Evolutionary conservation across 257 asterid species (phyloP).

Genomic region (Solanum neorickii): DNA sequence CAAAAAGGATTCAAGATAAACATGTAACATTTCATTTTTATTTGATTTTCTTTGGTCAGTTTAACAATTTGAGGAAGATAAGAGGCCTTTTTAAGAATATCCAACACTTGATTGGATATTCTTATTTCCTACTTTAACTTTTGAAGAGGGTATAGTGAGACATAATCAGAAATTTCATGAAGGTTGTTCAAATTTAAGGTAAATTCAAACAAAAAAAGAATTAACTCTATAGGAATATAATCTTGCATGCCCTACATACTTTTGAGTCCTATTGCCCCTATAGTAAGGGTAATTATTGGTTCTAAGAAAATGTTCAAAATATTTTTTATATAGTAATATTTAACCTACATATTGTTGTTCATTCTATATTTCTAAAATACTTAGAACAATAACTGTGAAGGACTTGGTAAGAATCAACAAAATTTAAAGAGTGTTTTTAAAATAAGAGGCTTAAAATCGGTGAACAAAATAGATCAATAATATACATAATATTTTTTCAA

Average conservation of each 20-base stretch:
- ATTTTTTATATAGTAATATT: too few relatives aligned
- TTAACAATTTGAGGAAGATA: background rate
- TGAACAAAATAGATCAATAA: background rate
- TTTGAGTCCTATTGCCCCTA: background rate
- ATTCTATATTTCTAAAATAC: background rate
- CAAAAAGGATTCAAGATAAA: background rate
- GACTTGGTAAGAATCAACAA: background rate
- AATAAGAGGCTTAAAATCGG: background rate
- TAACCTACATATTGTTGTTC: background rate
- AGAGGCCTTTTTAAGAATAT: background rate
- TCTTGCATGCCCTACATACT: background rate
- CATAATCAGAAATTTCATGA: background rate
- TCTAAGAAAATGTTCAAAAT: background rate
- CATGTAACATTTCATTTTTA: background rate
- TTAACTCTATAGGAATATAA: background rate
- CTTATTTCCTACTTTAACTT: background rate
- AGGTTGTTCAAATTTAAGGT: too few relatives aligned
- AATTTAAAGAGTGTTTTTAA: background rate
- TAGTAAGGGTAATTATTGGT: background rate
- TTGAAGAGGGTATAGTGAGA: background rate
- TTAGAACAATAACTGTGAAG: background rate
- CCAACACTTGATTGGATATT: background rate
- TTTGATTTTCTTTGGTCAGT: background rate
- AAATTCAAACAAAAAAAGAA: background rate
- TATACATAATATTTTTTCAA: background rate